Conservation (phyloP, 2,329 filamentous ascomycete genomes). For the Beauveria caledonica region DNA sequence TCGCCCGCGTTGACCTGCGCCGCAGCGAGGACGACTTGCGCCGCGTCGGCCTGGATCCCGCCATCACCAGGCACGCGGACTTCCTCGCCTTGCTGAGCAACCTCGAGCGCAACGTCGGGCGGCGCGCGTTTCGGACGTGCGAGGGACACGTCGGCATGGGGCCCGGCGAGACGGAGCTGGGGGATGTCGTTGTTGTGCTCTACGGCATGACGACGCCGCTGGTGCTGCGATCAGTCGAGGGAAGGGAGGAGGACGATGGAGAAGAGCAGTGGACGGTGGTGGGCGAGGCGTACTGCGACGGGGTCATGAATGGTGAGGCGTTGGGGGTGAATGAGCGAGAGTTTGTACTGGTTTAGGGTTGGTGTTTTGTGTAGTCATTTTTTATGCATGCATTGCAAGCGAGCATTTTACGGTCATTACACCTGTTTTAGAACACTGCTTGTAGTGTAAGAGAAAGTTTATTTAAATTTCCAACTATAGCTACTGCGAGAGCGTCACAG, state of each 20-base stretch:
- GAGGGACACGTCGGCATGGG: slow-evolving; percentile 23
- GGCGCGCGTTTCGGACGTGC: slow-evolving; percentile 22
- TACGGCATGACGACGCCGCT: slow-evolving; percentile 22
- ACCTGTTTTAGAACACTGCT: too few species aligned
- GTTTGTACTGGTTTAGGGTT: neutral
- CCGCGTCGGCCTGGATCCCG: neutral
- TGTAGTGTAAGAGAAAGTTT: too few species aligned
- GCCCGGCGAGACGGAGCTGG: slow-evolving; percentile 16
- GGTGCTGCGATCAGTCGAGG: slow-evolving; percentile 16
- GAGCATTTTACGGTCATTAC: neutral
- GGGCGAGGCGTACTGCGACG: slow-evolving; percentile 27
- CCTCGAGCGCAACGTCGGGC: slow-evolving; percentile 15
- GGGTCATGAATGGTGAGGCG: slow-evolving; percentile 26
- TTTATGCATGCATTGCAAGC: neutral
- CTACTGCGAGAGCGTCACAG: neutral
- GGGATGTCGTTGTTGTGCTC: slow-evolving; percentile 22
- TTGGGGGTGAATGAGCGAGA: slow-evolving; percentile 9
- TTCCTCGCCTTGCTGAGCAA: slow-evolving; percentile 13
- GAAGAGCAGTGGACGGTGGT: slow-evolving; percentile 19
- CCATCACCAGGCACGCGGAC: neutral
- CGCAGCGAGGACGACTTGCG: neutral
- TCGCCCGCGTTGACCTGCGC: neutral
- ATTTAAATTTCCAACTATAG: neutral
- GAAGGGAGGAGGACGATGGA: neutral
- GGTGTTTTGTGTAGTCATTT: neutral